Evolutionary conservation across 2,329 filamentous ascomycete species (phyloP), one percentile per base, ranked within the genome.

Genomic region (Zopfia rhizophila): DNA sequence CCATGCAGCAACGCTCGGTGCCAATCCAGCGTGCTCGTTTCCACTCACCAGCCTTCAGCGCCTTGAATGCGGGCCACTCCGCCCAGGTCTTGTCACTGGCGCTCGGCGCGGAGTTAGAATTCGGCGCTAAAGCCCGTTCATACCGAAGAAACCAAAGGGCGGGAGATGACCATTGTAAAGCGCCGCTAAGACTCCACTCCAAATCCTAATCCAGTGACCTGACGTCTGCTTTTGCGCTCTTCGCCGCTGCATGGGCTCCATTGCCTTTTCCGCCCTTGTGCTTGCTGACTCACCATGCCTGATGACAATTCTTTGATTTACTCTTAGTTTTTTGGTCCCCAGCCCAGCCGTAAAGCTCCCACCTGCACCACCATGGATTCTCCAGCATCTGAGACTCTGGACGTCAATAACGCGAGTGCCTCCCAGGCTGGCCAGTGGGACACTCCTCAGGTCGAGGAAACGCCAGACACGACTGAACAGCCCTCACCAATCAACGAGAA

Each of bases 331-430:
- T 41, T 39, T 27, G 33, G 25, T 29, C 48, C 52, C 54, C 50
- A 45, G 37, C 43, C 46, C 44, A 23, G 35, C 48, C 43, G 39
- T 40, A 56, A 55, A 45, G 45, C 53, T 38, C 41, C 38, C 24
- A 42, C 35, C 35, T 48, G 46, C 53, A 39, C 43, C 55, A 61
- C 58, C 58, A 72, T 72, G 69, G 65, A 66, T 55, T 66, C 65
- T 53, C 58, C 68, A 50, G 52, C 60, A 49, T 60, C 61, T 45
- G 64, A 66, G 38, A 61, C 51, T 46, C 49, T 64, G 48, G 68
- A 72, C 44, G 55, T 54, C 49, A 60, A 62, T 37, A 54, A 56
- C 51, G 53, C 60, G 61, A 63, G 56, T 53, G 55, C 58, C 47
- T 56, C 51, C 51, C 63, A 58, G 38, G 44, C 48, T 47, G 60